Evolutionary conservation across 1,139 yeast species (phyloP).

Genomic region (Nadsonia commutata): DNA sequence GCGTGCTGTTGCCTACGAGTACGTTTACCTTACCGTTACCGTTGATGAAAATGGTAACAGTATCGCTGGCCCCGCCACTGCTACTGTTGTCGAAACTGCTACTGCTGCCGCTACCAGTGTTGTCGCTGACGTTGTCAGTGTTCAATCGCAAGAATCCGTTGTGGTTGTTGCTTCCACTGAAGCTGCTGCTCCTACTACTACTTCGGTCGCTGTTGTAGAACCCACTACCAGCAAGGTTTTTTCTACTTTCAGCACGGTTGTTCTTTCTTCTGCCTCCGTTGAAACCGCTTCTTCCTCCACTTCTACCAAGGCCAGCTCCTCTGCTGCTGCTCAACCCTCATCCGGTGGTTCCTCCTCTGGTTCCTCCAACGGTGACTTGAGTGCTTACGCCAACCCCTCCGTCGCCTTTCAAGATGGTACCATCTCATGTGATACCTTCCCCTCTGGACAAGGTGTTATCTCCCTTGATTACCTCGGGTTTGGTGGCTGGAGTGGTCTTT

Average conservation of each 20-base stretch:
- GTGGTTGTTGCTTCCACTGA: neutral
- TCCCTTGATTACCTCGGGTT: constrained; percentile 64
- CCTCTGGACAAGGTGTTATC: constrained; percentile 84
- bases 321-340: constrained; percentile 24
- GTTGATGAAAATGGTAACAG: constrained; percentile 56
- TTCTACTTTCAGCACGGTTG: constrained; percentile 11
- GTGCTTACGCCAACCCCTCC: constrained; percentile 38
- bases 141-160: constrained; percentile 1
- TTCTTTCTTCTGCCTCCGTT: constrained; percentile 15
- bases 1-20: constrained; percentile 57
- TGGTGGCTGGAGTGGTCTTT: constrained; percentile 89
- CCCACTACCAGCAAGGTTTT: neutral
- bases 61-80: constrained; percentile 16
- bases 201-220: neutral
- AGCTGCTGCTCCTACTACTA: constrained; percentile 1
- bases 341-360: constrained; percentile 21
- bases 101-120: neutral
- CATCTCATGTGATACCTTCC: constrained; percentile 62
- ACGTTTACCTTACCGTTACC: constrained; percentile 62
- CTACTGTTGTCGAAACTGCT: constrained; percentile 10
- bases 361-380: constrained; percentile 41
- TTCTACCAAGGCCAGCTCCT: constrained; percentile 19
- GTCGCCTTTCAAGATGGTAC: constrained; percentile 66
- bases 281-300: constrained; percentile 16
- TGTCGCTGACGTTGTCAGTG: neutral